Base-by-base conservation (phyloP, 306 rosid species). In the Cucurbita pepo region DNA sequence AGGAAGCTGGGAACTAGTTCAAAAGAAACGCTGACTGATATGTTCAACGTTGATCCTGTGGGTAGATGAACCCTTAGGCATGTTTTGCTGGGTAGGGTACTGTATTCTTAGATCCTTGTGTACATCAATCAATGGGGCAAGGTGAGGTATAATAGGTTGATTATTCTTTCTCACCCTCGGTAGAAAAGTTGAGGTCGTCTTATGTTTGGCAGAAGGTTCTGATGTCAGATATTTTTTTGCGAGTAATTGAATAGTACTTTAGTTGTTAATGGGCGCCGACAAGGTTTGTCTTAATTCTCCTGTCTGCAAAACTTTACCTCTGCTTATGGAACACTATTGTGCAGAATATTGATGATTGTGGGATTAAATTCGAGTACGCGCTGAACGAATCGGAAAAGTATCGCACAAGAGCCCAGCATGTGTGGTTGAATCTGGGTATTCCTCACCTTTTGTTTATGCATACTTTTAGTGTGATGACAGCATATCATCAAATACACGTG, bases 21-120 rank as follows among this genome's bases (percentile, higher is more conserved):
- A 19, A 65, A 65, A 48, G 58, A 69, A 50, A 15, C 5, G 8
- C 34, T 14, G 58, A 69, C 59, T 15, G 59, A 15, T 48, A 34
- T 48, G 19, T 69, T 69, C 45, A 4, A 25, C 73, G 50, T 69
- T 69, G 45, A 69, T 69, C 74, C 59, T 44, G 8, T 16, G 59
- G 59, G 58, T 14, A 15, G 74, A 50, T 8, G 41, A 69, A 69
- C 58, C 73, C 74, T 48, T 69, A 34, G 74, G 74, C 58, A 8
- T 51, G 47, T 69, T 50, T 50, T 30, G 58, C 44, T 50, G 66
- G 66, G 21, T 72, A 56, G 76, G 76, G 64, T 18, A 72, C 19
- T 72, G 76, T 55, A 69, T 69, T 69, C 65, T 72, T 72, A 56
- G 63, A 72, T 55, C 76, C 76, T 72, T 72, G 76, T 72, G 65